A percentile compares a stretch with the other conserved stretches of the same genome.
These are phyloP conservation scores for Phytophthora pseudosyringae DNA, from an alignment of 352 stramenopile genomes.

Conservation along the genomic window DNA sequence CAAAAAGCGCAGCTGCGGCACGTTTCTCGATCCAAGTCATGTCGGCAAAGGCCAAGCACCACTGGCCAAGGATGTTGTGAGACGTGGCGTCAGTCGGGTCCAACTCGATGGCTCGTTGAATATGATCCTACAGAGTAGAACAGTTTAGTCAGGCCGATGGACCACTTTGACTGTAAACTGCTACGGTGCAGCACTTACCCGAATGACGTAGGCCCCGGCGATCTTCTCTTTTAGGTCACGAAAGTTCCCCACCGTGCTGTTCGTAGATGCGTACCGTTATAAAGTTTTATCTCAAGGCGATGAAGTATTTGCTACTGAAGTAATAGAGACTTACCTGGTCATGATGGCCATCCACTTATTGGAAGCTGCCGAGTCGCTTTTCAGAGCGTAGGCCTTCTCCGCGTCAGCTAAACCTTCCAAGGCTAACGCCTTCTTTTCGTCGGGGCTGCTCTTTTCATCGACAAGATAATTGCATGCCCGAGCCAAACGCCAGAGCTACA, in stretches of 20 bases:
- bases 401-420: slow-evolving; percentile 60
- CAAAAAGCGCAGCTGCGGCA: slow-evolving; percentile 71
- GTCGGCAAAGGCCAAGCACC: slow-evolving; percentile 80
- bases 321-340: slow-evolving; percentile 41
- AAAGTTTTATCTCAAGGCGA: not conserved
- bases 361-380: slow-evolving; percentile 53
- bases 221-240: slow-evolving; percentile 75
- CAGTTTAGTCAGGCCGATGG: not conserved
- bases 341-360: slow-evolving; percentile 87
- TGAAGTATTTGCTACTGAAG: not conserved
- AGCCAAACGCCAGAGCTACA: slow-evolving; percentile 68
- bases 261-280: not conserved
- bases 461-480: slow-evolving; percentile 68
- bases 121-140: slow-evolving; percentile 49
- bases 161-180: not conserved
- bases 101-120: slow-evolving; percentile 74
- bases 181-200: slow-evolving; percentile 28
- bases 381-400: slow-evolving; percentile 55
- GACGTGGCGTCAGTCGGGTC: slow-evolving; percentile 65
- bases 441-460: slow-evolving; percentile 41
- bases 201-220: slow-evolving; percentile 68
- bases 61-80: slow-evolving; percentile 78
- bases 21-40: slow-evolving; percentile 82
- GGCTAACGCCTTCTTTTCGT: slow-evolving; percentile 65
- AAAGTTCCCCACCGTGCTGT: slow-evolving; percentile 65